phyloP scores from a whole-genome alignment of 805 yeast species.

The Scheffersomyces lignosus region DNA sequence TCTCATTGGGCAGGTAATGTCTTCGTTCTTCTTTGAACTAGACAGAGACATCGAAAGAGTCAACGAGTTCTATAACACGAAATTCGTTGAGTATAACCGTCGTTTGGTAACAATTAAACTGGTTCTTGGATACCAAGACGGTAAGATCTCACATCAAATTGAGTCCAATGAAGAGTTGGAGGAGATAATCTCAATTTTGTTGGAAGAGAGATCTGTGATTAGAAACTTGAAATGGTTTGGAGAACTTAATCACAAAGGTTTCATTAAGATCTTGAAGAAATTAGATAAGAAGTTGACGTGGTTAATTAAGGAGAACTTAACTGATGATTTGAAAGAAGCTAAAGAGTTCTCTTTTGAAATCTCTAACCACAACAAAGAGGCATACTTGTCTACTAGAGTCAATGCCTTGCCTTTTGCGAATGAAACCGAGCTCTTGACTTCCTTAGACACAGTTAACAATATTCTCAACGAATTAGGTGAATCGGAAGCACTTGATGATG shows the following conservation, averaged over 20 bases:
- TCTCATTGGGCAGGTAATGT: constrained; percentile 30
- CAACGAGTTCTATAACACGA: constrained; percentile 72
- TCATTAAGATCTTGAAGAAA: constrained; percentile 84
- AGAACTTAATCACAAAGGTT: constrained; percentile 88
- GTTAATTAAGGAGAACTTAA: constrained; percentile 11
- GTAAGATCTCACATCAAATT: constrained; percentile 25
- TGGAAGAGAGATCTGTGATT: constrained; percentile 73
- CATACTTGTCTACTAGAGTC: constrained; percentile 60
- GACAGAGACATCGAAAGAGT: constrained; percentile 83
- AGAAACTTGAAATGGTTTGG: constrained; percentile 92
- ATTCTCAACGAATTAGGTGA: constrained; percentile 56
- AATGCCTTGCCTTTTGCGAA: constrained; percentile 76
- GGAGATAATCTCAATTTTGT: constrained; percentile 50
- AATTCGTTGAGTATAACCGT: constrained; percentile 71
- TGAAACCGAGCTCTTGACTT: constrained; percentile 57
- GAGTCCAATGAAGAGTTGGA: constrained; percentile 43
- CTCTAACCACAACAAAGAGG: constrained; percentile 37
- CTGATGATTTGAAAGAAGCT: constrained; percentile 8
- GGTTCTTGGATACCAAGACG: constrained; percentile 33
- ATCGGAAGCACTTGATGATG: constrained; percentile 21
- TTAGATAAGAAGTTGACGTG: constrained; percentile 70
- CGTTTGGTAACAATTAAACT: constrained; percentile 51
- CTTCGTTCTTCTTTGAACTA: constrained; percentile 71
- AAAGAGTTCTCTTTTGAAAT: constrained; percentile 14
- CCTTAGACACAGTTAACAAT: constrained; percentile 52